phyloP scores from a whole-genome alignment of 495 filamentous ascomycete species.

The Jackrogersella multiformis region DNA sequence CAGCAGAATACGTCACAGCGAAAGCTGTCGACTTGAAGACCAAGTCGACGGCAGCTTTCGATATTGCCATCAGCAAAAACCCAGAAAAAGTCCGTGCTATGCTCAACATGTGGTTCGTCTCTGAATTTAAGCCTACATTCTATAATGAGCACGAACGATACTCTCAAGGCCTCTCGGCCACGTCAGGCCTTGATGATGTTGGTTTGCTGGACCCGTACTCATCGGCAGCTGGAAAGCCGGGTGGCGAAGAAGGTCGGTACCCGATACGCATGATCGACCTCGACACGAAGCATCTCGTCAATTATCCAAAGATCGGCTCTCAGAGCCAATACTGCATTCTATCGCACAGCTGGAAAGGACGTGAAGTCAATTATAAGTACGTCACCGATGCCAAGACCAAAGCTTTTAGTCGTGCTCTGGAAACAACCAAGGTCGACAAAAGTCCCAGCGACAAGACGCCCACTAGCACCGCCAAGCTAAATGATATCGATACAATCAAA shows the following conservation, averaged over 20 bases:
- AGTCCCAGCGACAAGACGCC: conserved; percentile 11
- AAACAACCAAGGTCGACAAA: background rate
- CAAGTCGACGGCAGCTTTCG: conserved; percentile 34
- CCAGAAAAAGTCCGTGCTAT: conserved; percentile 45
- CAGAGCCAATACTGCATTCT: conserved; percentile 57
- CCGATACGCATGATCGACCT: conserved; percentile 58
- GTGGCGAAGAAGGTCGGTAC: conserved; percentile 24
- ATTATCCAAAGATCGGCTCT: conserved; percentile 41
- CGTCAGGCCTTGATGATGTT: conserved; percentile 37
- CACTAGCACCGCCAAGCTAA: background rate
- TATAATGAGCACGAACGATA: conserved; percentile 25
- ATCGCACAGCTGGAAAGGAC: conserved; percentile 59
- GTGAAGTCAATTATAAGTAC: conserved; percentile 51
- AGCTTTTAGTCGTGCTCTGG: conserved; percentile 16
- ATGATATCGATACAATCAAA: conserved; percentile 32
- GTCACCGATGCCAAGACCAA: conserved; percentile 37
- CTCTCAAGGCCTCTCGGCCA: background rate
- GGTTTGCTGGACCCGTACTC: conserved; percentile 37
- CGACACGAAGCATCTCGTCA: conserved; percentile 53
- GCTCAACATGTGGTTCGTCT: conserved; percentile 45
- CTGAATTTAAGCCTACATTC: conserved; percentile 45
- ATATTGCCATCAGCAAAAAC: conserved; percentile 36
- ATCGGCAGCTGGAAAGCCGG: conserved; percentile 13
- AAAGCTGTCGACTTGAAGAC: conserved; percentile 27
- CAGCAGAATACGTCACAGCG: conserved; percentile 21